Evolutionary conservation across 257 asterid species (phyloP), one percentile per base, ranked within the genome.

Genomic region (Fraxinus americana): DNA sequence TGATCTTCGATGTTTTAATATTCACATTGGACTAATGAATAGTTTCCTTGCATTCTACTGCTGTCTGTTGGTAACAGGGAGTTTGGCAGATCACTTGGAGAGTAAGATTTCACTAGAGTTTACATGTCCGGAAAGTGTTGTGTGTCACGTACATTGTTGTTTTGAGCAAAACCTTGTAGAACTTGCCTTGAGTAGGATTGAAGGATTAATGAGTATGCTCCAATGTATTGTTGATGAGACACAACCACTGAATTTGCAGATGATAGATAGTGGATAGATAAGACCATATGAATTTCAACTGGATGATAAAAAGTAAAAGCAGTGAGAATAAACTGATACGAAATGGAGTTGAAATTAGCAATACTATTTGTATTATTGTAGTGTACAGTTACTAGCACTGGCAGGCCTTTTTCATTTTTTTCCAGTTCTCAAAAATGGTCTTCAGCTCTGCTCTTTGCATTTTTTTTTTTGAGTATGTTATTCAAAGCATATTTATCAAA

Each of bases 121-220:
- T 61, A 9, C 13, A 34, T 3, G 17, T 61, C 68, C 7, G 2
- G 0, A 23, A 61, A 23, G 32, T 6, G 12, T 25, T 13, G 4
- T 21, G 68, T 32, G 25, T 21, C 6, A 21, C 10, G 5, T 52
- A 52, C 21, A 52, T 52, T 39, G 23, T 4, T 14, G 21, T 16
- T 52, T 52, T 5, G 3, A 52, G 63, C 63, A 52, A 52, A 52
- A 52, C 25, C 63, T 14, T 4, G 27, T 6, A n/a, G 45, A 38
- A 25, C 43, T 71, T 71, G 4, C 50, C 68, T 30, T n/a, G 57
- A 54, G 54, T 54, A 73, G 21, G 52, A 32, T n/a, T 74, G 52
- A 30, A 36, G 70, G 30, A 32, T 57, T 74, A n/a, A 73, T 21
- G 2, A 73, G 77, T 73, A 32, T 19, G 69, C 52, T 73, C 35